These are phyloP conservation scores for Punica granatum DNA, from an alignment of 345 rosid genomes.

Conservation along the genomic window DNA sequence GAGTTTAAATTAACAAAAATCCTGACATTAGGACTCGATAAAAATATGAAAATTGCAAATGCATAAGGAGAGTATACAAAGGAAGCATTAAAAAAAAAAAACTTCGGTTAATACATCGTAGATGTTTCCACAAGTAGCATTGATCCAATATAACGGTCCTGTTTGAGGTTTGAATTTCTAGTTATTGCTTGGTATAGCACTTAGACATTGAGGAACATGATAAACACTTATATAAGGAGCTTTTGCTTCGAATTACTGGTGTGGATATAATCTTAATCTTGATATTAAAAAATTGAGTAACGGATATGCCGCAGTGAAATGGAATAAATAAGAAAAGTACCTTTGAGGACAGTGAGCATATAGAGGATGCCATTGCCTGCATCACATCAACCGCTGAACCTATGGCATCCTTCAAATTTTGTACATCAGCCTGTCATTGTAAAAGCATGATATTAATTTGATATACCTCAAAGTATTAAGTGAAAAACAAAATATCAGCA, in stretches of 20 bases:
- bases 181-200: not conserved
- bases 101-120: not conserved
- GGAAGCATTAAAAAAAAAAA: not conserved
- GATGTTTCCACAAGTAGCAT: not conserved
- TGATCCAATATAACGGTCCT: not conserved
- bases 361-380: constrained; percentile 85
- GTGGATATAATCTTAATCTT: not conserved
- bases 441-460: not conserved
- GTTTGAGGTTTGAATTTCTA: not conserved
- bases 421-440: constrained; percentile 53
- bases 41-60: not conserved
- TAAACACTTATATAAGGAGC: not conserved
- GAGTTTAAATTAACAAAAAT: not conserved
- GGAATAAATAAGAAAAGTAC: constrained; percentile 19
- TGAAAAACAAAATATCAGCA: not conserved
- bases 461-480: not conserved
- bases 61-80: not conserved
- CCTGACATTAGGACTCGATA: not conserved
- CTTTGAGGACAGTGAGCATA: constrained; percentile 55
- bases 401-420: constrained; percentile 76
- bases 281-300: not conserved
- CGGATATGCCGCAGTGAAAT: not conserved
- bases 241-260: not conserved
- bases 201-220: not conserved
- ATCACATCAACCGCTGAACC: constrained; percentile 81